phyloP scores from a whole-genome alignment of 2,329 filamentous ascomycete genomes.

The Dryadomyces quercus-mongolicae region DNA sequence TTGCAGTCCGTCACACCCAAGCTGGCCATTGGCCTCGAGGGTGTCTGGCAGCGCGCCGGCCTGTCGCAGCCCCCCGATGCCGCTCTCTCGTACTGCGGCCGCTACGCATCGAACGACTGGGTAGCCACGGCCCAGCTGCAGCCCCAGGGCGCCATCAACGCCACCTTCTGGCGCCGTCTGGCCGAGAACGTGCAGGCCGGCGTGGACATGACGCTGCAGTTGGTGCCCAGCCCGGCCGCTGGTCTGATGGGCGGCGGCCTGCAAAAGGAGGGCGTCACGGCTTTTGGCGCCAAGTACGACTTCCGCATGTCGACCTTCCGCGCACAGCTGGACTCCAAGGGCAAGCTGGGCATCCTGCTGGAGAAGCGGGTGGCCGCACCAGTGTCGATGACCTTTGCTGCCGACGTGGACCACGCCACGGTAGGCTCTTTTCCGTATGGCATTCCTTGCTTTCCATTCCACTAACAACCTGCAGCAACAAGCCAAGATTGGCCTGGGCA shows the following conservation, averaged over 20 bases:
- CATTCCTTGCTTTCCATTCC: neutral
- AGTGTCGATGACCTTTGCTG: constrained; percentile 87
- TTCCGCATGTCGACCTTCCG: constrained; percentile 93
- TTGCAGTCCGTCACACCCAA: constrained; percentile 83
- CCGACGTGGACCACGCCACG: constrained; percentile 91
- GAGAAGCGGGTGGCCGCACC: constrained; percentile 94
- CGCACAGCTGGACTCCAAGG: constrained; percentile 88
- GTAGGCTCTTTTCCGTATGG: constrained; percentile 40
- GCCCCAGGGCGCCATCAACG: constrained; percentile 75
- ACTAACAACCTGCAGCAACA: constrained; percentile 54
- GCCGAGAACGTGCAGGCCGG: constrained; percentile 95
- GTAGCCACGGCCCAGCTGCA: constrained; percentile 83
- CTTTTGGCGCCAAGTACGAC: constrained; percentile 93
- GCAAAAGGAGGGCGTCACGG: constrained; percentile 79
- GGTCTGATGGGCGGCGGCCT: constrained; percentile 65
- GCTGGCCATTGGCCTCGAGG: constrained; percentile 80
- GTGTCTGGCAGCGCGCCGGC: constrained; percentile 82
- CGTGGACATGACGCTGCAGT: constrained; percentile 84
- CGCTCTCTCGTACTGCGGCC: constrained; percentile 76
- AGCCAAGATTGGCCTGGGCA: constrained; percentile 87
- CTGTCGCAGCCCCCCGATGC: constrained; percentile 83
- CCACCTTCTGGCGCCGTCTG: constrained; percentile 86
- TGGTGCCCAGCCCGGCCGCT: constrained; percentile 42
- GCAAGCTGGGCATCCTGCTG: constrained; percentile 82
- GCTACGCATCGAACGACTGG: constrained; percentile 89